phyloP scores from a whole-genome alignment of 2,329 filamentous ascomycete genomes.

The Conoideocrella luteorostrata region DNA sequence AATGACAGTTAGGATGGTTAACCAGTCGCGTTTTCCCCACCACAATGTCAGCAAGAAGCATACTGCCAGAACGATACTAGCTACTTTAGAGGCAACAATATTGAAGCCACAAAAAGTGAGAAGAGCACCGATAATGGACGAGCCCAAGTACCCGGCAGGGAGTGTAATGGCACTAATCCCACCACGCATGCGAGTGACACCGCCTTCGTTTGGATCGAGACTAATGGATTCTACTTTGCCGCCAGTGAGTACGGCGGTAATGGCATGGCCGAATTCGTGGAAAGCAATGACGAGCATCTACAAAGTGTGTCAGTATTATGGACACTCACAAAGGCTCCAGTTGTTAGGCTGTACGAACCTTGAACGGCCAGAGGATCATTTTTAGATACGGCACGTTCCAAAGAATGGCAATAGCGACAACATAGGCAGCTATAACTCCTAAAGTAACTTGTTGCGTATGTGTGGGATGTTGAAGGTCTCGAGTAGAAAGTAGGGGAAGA shows the following conservation, averaged over 20 bases:
- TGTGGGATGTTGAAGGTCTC: conserved; percentile 52
- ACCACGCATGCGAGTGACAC: conserved; percentile 71
- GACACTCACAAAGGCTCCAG: neutral
- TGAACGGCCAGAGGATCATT: conserved; percentile 74
- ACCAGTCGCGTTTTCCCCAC: conserved; percentile 75
- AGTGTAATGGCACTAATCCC: conserved; percentile 65
- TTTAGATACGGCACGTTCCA: conserved; percentile 77
- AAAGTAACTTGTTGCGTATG: conserved; percentile 65
- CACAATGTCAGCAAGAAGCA: conserved; percentile 74
- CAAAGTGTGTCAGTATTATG: neutral
- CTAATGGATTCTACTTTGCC: conserved; percentile 68
- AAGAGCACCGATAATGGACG: conserved; percentile 68
- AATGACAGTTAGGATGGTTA: conserved; percentile 65
- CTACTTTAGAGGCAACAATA: conserved; percentile 75
- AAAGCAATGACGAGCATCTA: conserved; percentile 80
- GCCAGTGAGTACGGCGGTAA: conserved; percentile 65
- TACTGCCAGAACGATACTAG: conserved; percentile 63
- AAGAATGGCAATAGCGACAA: conserved; percentile 66
- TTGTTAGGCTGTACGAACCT: conserved; percentile 38
- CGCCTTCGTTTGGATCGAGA: conserved; percentile 71
- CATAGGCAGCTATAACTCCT: conserved; percentile 64
- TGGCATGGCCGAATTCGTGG: conserved; percentile 73
- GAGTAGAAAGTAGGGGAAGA: conserved; percentile 31
- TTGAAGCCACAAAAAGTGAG: conserved; percentile 77
- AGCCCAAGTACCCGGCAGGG: conserved; percentile 73